phyloP scores from a whole-genome alignment of 75 land plant genomes.

The Azolla pinnata region DNA sequence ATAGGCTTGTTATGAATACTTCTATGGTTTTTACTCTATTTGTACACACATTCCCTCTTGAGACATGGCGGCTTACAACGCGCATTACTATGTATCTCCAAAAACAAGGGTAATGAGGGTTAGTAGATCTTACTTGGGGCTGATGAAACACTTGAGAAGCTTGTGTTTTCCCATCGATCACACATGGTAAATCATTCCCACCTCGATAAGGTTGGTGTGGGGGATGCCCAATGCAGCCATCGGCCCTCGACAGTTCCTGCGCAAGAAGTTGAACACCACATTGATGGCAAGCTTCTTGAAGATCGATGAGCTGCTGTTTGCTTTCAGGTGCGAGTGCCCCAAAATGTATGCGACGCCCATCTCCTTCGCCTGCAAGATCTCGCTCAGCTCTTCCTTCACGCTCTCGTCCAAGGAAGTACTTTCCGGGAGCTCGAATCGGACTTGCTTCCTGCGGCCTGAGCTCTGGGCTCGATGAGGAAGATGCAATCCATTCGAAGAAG shows the following conservation, averaged over 20 bases:
- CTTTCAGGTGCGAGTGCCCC: slow-evolving; percentile 50
- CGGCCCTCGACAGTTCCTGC: slow-evolving; percentile 56
- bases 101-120: too few relatives aligned
- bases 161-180: too few relatives aligned
- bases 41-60: too few relatives aligned
- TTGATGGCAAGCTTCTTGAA: slow-evolving; percentile 40
- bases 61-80: too few relatives aligned
- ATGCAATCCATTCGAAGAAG: neutral
- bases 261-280: slow-evolving; percentile 37
- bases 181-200: slow-evolving; percentile 58
- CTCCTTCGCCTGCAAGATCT: slow-evolving; percentile 37
- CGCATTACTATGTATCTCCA: too few relatives aligned
- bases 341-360: slow-evolving; percentile 50
- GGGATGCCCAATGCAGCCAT: slow-evolving; percentile 44
- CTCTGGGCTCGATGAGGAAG: slow-evolving; percentile 14
- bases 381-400: slow-evolving; percentile 28
- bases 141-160: too few relatives aligned
- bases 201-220: slow-evolving; percentile 47
- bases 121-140: too few relatives aligned
- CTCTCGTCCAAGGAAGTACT: slow-evolving; percentile 16
- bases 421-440: slow-evolving; percentile 41
- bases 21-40: too few relatives aligned
- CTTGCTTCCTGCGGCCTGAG: slow-evolving; percentile 22
- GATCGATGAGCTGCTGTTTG: slow-evolving; percentile 41
- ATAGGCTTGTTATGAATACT: too few relatives aligned